A percentile compares a stretch with the other conserved stretches of the same genome.
phyloP scores from a whole-genome alignment of 768 basidiomycete species.

The Tylopilus balloui region DNA sequence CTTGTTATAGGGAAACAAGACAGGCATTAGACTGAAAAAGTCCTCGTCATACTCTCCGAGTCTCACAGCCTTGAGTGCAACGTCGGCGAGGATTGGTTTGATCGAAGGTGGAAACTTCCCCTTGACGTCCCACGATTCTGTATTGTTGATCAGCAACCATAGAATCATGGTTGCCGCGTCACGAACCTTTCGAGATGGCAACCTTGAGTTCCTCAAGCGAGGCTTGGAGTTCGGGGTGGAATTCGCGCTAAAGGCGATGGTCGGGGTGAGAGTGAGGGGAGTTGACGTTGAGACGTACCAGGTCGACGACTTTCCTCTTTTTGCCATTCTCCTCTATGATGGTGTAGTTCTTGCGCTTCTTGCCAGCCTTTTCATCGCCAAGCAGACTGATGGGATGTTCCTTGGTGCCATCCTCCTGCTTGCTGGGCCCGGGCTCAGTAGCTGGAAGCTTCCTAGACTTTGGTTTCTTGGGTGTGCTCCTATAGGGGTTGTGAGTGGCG shows the following conservation, averaged over 20 bases:
- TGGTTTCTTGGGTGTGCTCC: conserved; percentile 64
- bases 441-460: conserved; percentile 52
- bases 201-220: conserved; percentile 57
- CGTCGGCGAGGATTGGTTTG: conserved; percentile 64
- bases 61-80: conserved; percentile 73
- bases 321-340: conserved; percentile 55
- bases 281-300: conserved; percentile 38
- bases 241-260: conserved; percentile 44
- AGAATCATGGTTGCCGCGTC: background rate
- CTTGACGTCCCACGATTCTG: conserved; percentile 76
- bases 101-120: conserved; percentile 85
- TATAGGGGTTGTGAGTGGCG: conserved; percentile 20
- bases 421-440: conserved; percentile 22
- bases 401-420: conserved; percentile 40
- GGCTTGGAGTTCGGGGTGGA: conserved; percentile 65
- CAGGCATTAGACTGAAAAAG: conserved; percentile 87
- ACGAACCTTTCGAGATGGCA: conserved; percentile 56
- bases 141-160: background rate
- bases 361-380: conserved; percentile 37
- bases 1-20: conserved; percentile 88
- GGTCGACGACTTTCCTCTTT: conserved; percentile 66
- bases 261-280: background rate
- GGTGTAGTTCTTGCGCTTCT: conserved; percentile 55
- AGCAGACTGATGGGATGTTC: conserved; percentile 49
- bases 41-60: conserved; percentile 90